phyloP scores from a whole-genome alignment of 2,329 filamentous ascomycete genomes.

The Ambrosiella beaveri region DNA sequence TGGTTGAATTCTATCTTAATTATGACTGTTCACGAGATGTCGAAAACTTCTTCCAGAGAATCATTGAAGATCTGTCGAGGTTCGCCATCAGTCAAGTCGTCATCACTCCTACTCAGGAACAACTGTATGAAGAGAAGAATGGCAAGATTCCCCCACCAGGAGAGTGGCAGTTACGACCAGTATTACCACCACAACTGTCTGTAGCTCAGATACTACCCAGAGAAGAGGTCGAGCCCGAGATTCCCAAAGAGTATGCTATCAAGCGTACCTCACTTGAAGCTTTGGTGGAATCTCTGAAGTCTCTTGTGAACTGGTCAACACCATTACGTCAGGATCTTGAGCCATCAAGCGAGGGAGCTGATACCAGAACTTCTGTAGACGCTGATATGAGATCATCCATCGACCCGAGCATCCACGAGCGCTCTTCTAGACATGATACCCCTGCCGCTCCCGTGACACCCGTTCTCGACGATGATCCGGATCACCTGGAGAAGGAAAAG shows the following conservation, averaged over 20 bases:
- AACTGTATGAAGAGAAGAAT: constrained; percentile 68
- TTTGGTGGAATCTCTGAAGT: constrained; percentile 73
- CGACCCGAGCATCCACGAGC: constrained; percentile 46
- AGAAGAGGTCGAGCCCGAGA: constrained; percentile 46
- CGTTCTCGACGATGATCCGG: constrained; percentile 71
- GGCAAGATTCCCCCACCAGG: constrained; percentile 39
- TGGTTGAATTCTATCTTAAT: constrained; percentile 94
- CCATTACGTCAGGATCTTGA: constrained; percentile 41
- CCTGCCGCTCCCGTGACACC: constrained; percentile 40
- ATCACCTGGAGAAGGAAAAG: constrained; percentile 86
- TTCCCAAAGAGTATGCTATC: constrained; percentile 77
- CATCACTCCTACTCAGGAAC: constrained; percentile 61
- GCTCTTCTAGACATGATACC: constrained; percentile 42
- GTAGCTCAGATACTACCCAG: constrained; percentile 53
- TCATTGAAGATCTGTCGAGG: constrained; percentile 84
- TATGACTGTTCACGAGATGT: constrained; percentile 93
- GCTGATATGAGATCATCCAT: constrained; percentile 41
- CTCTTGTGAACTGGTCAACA: constrained; percentile 79
- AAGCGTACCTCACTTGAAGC: constrained; percentile 82
- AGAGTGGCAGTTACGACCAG: constrained; percentile 79
- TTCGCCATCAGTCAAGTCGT: constrained; percentile 65
- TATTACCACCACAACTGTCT: constrained; percentile 70
- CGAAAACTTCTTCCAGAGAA: constrained; percentile 90
- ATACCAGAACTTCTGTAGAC: constrained; percentile 24
- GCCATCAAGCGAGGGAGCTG: constrained; percentile 18